Percentiles rank a stretch among this genome's conserved stretches.
These are phyloP conservation scores for Pyronema omphalodes DNA, from an alignment of 495 filamentous ascomycete genomes.

Conservation along the genomic window DNA sequence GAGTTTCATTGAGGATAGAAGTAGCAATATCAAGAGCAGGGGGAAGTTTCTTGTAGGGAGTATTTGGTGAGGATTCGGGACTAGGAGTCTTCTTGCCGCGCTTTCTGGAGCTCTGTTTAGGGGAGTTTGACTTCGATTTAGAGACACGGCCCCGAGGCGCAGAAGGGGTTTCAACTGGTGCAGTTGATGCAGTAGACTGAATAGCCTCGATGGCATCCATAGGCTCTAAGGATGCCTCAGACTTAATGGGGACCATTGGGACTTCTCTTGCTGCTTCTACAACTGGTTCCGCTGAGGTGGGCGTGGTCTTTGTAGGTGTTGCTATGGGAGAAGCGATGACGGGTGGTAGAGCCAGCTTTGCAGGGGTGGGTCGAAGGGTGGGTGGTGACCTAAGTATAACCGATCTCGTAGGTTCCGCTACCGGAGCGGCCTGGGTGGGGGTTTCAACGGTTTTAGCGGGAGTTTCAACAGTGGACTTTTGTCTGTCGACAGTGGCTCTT, in stretches of 20 bases:
- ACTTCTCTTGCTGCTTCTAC: no score
- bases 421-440: background rate
- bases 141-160: no score
- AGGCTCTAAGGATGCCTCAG: background rate
- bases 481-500: conserved; percentile 7
- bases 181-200: background rate
- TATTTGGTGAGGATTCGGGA: background rate
- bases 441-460: background rate
- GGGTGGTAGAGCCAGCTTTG: no score
- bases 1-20: conserved; percentile 16
- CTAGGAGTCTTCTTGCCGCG: background rate
- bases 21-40: conserved; percentile 5
- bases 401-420: background rate
- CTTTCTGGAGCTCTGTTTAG: no score
- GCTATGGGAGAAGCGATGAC: no score
- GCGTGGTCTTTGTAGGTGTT: conserved; percentile 2
- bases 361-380: no score
- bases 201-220: conserved; percentile 1
- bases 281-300: background rate
- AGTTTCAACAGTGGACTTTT: conserved; percentile 1
- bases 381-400: background rate
- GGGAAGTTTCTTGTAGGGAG: no score
- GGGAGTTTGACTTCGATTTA: no score
- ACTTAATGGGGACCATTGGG: background rate
- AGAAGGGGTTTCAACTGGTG: background rate